Percentiles rank a stretch among this genome's conserved stretches.
phyloP scores from a whole-genome alignment of 2,329 filamentous ascomycete species.

The Penicillium sp. region DNA sequence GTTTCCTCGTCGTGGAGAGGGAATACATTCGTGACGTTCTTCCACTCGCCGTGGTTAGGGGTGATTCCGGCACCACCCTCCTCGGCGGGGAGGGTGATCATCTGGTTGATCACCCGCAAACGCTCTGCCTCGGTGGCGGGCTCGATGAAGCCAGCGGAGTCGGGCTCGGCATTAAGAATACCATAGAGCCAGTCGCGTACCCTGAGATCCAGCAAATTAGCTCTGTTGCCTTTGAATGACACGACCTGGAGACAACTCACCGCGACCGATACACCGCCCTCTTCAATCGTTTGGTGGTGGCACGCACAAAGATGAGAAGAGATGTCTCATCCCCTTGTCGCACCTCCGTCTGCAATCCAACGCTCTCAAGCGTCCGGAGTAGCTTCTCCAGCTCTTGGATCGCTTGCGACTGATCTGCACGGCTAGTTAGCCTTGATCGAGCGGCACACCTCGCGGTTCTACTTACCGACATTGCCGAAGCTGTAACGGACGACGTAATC shows the following conservation, averaged over 20 bases:
- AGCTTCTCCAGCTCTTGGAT: slow-evolving; percentile 75
- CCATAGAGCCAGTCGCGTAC: slow-evolving; percentile 96
- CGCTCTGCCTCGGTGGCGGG: slow-evolving; percentile 87
- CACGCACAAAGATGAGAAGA: slow-evolving; percentile 79
- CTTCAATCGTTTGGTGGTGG: slow-evolving; percentile 72
- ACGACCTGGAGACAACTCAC: slow-evolving; percentile 36
- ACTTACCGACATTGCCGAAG: slow-evolving; percentile 64
- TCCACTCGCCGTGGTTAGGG: slow-evolving; percentile 68
- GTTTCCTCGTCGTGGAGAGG: slow-evolving; percentile 75
- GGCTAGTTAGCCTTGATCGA: slow-evolving; percentile 2
- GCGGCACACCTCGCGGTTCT: background rate
- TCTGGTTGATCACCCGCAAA: slow-evolving; percentile 78
- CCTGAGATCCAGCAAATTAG: slow-evolving; percentile 43
- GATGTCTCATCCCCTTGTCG: slow-evolving; percentile 73
- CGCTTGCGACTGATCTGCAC: slow-evolving; percentile 65
- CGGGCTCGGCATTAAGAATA: slow-evolving; percentile 72
- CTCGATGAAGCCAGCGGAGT: slow-evolving; percentile 70
- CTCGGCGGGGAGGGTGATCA: slow-evolving; percentile 71
- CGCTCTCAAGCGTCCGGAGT: slow-evolving; percentile 68
- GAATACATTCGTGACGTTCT: slow-evolving; percentile 71
- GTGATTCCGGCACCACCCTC: slow-evolving; percentile 79
- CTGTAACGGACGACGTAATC: slow-evolving; percentile 87
- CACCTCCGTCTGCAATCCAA: slow-evolving; percentile 84
- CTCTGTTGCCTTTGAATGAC: background rate
- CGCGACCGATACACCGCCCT: slow-evolving; percentile 81